Percentiles rank a stretch among this genome's conserved stretches.
Conservation (phyloP, 768 basidiomycete species). For the Rhizopogon salebrosus region DNA sequence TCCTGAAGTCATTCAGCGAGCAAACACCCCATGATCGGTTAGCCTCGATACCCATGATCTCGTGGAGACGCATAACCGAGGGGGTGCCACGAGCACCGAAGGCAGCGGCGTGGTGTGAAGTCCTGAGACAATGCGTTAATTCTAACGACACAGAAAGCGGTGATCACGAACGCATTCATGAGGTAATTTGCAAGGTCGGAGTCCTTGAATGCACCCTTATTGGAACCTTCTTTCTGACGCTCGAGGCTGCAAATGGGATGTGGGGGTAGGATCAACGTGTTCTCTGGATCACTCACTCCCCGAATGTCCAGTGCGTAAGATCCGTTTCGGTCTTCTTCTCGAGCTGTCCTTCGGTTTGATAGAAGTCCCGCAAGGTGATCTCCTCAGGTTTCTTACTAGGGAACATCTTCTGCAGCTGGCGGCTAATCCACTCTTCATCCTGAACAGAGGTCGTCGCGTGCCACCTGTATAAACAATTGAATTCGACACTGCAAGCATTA, state of each 20-base stretch:
- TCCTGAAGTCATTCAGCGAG: slow-evolving; percentile 79
- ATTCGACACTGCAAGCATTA: slow-evolving; percentile 83
- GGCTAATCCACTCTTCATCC: slow-evolving; percentile 66
- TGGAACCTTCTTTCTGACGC: slow-evolving; percentile 48
- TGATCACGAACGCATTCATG: slow-evolving; percentile 54
- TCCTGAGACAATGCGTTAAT: slow-evolving; percentile 33
- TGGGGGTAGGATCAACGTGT: neutral
- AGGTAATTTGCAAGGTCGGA: slow-evolving; percentile 63
- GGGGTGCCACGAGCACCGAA: slow-evolving; percentile 80
- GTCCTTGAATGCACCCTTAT: slow-evolving; percentile 48
- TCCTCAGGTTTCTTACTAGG: slow-evolving; percentile 45
- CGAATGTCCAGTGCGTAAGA: slow-evolving; percentile 63
- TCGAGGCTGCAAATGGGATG: slow-evolving; percentile 50
- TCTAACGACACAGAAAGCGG: neutral
- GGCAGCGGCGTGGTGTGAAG: slow-evolving; percentile 63
- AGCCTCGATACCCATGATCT: slow-evolving; percentile 81
- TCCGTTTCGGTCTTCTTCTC: slow-evolving; percentile 36
- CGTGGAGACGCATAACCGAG: slow-evolving; percentile 64
- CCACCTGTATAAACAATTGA: slow-evolving; percentile 86
- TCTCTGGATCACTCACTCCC: slow-evolving; percentile 34
- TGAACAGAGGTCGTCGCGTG: slow-evolving; percentile 72
- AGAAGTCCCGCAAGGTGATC: slow-evolving; percentile 48
- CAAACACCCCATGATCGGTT: slow-evolving; percentile 78
- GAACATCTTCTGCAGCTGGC: slow-evolving; percentile 51
- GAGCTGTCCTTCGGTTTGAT: slow-evolving; percentile 34